Percentiles rank a stretch among this genome's conserved stretches.
phyloP scores from a whole-genome alignment of 164 flowering plant genomes.

The Vitis amurensis region DNA sequence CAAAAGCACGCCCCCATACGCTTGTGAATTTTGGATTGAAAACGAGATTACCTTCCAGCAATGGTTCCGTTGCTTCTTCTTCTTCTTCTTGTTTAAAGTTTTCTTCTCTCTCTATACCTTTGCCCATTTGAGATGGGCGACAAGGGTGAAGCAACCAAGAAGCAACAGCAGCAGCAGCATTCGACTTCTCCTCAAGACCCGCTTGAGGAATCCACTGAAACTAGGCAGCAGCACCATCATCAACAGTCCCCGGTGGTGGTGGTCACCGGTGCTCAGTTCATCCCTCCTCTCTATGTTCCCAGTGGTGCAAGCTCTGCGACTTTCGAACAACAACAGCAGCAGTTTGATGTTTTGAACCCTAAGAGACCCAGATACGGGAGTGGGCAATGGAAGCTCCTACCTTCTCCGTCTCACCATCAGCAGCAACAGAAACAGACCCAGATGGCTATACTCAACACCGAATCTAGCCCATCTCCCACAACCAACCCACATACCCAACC shows the following conservation, averaged over 20 bases:
- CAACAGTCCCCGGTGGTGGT: constrained; percentile 18
- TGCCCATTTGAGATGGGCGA: constrained; percentile 40
- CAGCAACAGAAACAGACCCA: constrained; percentile 17
- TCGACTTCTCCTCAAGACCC: constrained; percentile 27
- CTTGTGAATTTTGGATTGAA: not conserved
- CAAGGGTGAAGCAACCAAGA: constrained; percentile 37
- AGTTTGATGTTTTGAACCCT: constrained; percentile 32
- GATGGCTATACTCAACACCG: constrained; percentile 10
- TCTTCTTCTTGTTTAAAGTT: constrained; percentile 5
- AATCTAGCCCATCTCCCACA: constrained; percentile 30
- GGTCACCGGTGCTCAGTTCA: constrained; percentile 23
- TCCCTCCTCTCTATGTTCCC: constrained; percentile 22
- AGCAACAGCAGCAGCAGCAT: constrained; percentile 21
- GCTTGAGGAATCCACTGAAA: constrained; percentile 24
- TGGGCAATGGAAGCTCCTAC: constrained; percentile 54
- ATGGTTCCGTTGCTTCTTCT: constrained; percentile 4
- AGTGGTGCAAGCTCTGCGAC: constrained; percentile 16
- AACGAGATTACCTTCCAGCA: not conserved
- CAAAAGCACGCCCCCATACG: not conserved
- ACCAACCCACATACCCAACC: constrained; percentile 9
- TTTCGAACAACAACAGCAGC: constrained; percentile 27
- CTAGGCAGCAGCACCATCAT: constrained; percentile 22
- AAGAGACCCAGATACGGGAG: constrained; percentile 49
- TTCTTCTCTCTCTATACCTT: constrained; percentile 1
- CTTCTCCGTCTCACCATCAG: constrained; percentile 25